Base-by-base conservation (phyloP, 108 stramenopile species). In the Cylindrotheca fusiformis region DNA sequence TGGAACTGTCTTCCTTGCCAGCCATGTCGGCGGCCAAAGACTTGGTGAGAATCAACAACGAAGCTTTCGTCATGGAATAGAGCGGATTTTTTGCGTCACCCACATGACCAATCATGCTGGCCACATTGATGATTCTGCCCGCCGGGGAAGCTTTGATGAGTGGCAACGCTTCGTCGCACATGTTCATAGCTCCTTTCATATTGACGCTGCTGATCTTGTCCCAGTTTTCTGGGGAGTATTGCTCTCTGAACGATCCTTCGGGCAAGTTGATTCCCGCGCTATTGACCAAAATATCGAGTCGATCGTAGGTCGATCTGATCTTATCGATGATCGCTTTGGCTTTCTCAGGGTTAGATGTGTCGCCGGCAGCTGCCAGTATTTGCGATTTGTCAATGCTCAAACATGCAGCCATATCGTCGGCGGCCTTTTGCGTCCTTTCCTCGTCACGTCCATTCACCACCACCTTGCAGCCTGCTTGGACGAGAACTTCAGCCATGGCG, bases 381-480 rank as follows among this genome's bases (percentile, higher is more conserved):
- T 10, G 14, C 10, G 20, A 18, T 6, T 26, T 17, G 6, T 55
- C 55, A 17, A 5, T 10, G n/a, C 6, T 5, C 6, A 17, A 4
- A 22, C 5, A 6, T 27, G 5, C 26, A 6, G 22, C 14, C 6
- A 55, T 55, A 18, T 66, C 65, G 2, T 24, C 44, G 12, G n/a
- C 44, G 17, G 65, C 65, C 26, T 55, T 23, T 30, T 45, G 22
- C 3, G 49, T 29, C 22, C 55, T 22, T 27, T 66, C 25, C 20
- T 30, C 23, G 29, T 66, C 56, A 10, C 65, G 3, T 23, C 65
- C 65, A 26, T 48, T 66, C 20, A 66, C 33, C 12, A 66, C 18
- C 12, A 66, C 65, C 3, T 30, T 55, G n/a, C 55, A 60, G 30
- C 58, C 58, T 3, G 48, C 23, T 17, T 23, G 48, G 4, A 56